Base-by-base conservation (phyloP, 371 early-diverging fungal genomes). In the Funneliformis caledonium region DNA sequence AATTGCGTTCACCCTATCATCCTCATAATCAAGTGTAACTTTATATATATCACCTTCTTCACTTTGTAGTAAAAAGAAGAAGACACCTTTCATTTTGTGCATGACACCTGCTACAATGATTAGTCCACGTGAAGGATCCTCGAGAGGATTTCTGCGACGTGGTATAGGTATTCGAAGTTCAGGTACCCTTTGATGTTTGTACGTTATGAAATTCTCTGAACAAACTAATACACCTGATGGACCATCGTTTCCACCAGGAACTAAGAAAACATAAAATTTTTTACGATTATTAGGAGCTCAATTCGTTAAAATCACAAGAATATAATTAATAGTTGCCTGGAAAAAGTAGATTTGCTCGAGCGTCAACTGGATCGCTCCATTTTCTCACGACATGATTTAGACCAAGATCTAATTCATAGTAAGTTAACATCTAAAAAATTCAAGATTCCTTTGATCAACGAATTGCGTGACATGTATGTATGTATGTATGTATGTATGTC, bases 201-300 rank as follows among this genome's bases (percentile, higher is more conserved):
- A 99, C 1, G 96, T 91, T 50, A 99, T 94, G 56, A 86, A 93
- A 79, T 96, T 93, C 81, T 96, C 97, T 5, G 94, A 90, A 86
- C 98, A 98, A 19, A 97, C 98, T 31, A 99, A 87, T 5, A 99
- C 98, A 78, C 99, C 99, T 12, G 95, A 94, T 26, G 99, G 99
- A 12, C 99, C 99, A 86, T 97, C 98, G 26, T 86, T 89, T 31
- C 97, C 97, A 61, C 98, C 98, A 52, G 97, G 97, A 26, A 94
- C 91, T 92, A 80, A 56, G 12, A 48, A 22, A 26, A 37, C 1
- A 64, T 12, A 37, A 70, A 10, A 52, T 37, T 37, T 37, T 72
- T 31, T 61, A 19, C 22, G 12, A 62, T 72, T 26, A n/a, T 31
- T n/a, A 43, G 64, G 31, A 72, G 33, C 31, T 64, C 64, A 65